A percentile compares a stretch with the other conserved stretches of the same genome.
phyloP scores from a whole-genome alignment of 2,329 filamentous ascomycete species.

The Colletotrichum limetticola region DNA sequence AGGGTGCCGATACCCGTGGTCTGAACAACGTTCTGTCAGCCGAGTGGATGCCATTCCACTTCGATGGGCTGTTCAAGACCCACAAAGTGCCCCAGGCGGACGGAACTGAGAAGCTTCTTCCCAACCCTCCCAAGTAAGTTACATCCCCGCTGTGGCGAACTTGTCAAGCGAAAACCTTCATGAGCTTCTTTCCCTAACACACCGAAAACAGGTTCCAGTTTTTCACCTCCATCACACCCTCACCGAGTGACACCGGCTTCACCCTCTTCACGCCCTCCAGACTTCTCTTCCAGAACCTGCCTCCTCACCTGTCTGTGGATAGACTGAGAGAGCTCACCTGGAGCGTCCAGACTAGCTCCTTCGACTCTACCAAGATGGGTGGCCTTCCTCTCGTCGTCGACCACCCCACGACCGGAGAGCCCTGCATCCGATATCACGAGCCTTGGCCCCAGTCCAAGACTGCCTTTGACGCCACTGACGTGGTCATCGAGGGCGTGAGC shows the following conservation, averaged over 20 bases:
- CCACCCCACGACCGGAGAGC: constrained; percentile 56
- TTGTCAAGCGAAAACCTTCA: neutral
- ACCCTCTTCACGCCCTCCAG: constrained; percentile 65
- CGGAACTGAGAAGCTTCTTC: constrained; percentile 52
- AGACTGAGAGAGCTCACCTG: constrained; percentile 55
- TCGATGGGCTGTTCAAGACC: constrained; percentile 67
- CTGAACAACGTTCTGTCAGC: constrained; percentile 64
- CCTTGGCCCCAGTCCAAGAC: constrained; percentile 65
- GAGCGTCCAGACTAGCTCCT: constrained; percentile 60
- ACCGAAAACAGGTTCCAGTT: constrained; percentile 57
- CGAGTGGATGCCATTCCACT: constrained; percentile 68
- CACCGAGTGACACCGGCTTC: constrained; percentile 62
- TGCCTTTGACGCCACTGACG: constrained; percentile 56
- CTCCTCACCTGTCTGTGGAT: constrained; percentile 47
- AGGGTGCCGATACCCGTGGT: constrained; percentile 52
- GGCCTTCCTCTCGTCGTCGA: constrained; percentile 55
- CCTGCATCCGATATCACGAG: constrained; percentile 66
- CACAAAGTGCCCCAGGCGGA: constrained; percentile 50
- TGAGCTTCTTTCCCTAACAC: neutral
- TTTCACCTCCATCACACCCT: constrained; percentile 58
- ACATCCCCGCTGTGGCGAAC: neutral
- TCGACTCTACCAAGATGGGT: constrained; percentile 54
- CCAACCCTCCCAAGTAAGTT: constrained; percentile 55
- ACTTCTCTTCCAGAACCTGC: constrained; percentile 59
- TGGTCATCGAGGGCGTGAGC: constrained; percentile 52